A percentile compares a stretch with the other conserved stretches of the same genome.
These are phyloP conservation scores for Leccinum solheimii DNA, from an alignment of 1,284 basidiomycete species.

Conservation along the genomic window DNA sequence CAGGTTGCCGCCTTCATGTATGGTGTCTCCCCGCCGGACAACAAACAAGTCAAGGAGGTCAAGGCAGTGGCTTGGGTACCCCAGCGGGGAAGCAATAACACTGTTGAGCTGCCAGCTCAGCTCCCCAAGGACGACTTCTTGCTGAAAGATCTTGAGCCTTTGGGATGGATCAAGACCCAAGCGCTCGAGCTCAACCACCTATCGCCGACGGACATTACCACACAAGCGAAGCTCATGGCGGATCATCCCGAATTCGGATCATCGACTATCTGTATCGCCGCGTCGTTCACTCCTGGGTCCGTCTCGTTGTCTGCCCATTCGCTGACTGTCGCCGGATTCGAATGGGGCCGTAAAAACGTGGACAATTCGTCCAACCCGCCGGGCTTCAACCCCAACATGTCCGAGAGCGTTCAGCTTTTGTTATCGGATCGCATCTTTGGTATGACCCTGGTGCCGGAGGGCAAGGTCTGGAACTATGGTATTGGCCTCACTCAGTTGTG, in stretches of 20 bases:
- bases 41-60: conserved; percentile 98
- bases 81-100: conserved; percentile 94
- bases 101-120: conserved; percentile 83
- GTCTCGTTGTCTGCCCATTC: conserved; percentile 94
- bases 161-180: conserved; percentile 99
- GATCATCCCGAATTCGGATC: conserved; percentile 95
- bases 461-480: conserved; percentile 92
- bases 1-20: conserved; percentile 96
- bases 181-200: conserved; percentile 91
- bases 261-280: conserved; percentile 90
- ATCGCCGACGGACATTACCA: conserved; percentile 91
- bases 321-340: conserved; percentile 89
- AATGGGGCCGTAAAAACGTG: conserved; percentile 94
- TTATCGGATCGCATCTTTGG: conserved; percentile 92
- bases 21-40: conserved; percentile 91
- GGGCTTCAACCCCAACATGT: conserved; percentile 97
- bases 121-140: conserved; percentile 93
- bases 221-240: conserved; percentile 96
- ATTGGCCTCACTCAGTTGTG: conserved; percentile 91
- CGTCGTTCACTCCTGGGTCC: conserved; percentile 97
- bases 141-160: conserved; percentile 90
- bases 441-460: conserved; percentile 90
- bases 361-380: conserved; percentile 84
- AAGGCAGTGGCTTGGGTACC: conserved; percentile 96
- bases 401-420: conserved; percentile 92